Base-by-base conservation (phyloP, 495 filamentous ascomycete genomes). In the Amphirosellinia nigrospora region DNA sequence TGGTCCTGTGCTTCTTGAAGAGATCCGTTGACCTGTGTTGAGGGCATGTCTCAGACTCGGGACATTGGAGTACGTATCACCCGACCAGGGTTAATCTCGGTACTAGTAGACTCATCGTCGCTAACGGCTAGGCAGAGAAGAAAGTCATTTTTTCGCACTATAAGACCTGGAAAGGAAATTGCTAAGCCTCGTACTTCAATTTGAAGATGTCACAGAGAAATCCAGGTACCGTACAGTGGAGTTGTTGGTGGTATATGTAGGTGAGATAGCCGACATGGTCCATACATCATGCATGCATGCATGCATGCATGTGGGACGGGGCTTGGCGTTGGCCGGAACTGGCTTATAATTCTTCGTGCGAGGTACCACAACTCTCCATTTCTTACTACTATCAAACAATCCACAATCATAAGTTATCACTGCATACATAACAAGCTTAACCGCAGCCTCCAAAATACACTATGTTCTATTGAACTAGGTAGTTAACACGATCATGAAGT, bases 1-100 rank as follows among this genome's bases (percentile, higher is more conserved):
- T 65, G 63, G 28, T 46, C 63, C 19, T 65, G 63, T 65, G 63
- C 34, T 53, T 32, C 53, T 19, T 36, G 16, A 3, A 41, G 53
- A 28, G 63, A 65, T 48, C 63, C 15, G 63, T 65, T 65, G 63
- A 65, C 63, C 32, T 53, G 39, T 43, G 60, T 41, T 9, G 28
- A 52, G 63, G 45, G 10, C 34, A 53, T 46, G 46, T 65, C 63
- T 65, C 63, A 52, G 32, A 30, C 43, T 15, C 5, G 32, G 63
- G 34, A 52, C 41, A 38, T n/a, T 52, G 32, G 3, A 39, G 46
- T n/a, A 34, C 21, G 15, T 39, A 28, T 65, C 63, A 65, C 63
- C 63, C n/a, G 63, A 65, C 63, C 26, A 41, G 32, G 45, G 32
- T 53, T 53, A 41, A 6, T 38, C 34, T 65, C 46, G 32, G 46